These are phyloP conservation scores for Pleomassaria siparia DNA, from an alignment of 2,329 filamentous ascomycete genomes.

Conservation along the genomic window DNA sequence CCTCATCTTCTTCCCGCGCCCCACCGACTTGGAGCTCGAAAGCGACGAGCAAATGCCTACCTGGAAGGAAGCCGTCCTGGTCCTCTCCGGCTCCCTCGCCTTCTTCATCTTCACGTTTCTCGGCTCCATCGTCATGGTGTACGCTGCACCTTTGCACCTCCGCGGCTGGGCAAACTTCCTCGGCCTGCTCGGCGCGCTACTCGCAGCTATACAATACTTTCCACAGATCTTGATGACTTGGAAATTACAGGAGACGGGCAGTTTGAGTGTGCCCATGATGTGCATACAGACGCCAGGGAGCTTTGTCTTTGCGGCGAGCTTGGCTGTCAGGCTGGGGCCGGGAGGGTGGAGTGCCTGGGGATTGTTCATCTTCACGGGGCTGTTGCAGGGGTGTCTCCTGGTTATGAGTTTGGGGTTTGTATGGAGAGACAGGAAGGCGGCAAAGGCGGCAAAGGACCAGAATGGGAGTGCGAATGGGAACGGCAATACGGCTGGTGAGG, in stretches of 20 bases:
- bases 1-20: conserved; percentile 77
- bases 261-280: conserved; percentile 96
- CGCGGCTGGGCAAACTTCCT: conserved; percentile 82
- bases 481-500: not conserved
- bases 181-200: conserved; percentile 73
- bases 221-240: conserved; percentile 95
- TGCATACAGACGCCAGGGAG: conserved; percentile 94
- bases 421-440: conserved; percentile 47
- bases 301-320: conserved; percentile 82
- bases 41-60: conserved; percentile 46
- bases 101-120: conserved; percentile 75
- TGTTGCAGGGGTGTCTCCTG: conserved; percentile 79
- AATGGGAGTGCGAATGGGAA: conserved; percentile 7
- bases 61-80: conserved; percentile 76
- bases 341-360: conserved; percentile 96
- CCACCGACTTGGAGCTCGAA: conserved; percentile 25
- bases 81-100: conserved; percentile 71
- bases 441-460: conserved; percentile 16
- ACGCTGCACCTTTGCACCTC: conserved; percentile 64
- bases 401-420: conserved; percentile 80
- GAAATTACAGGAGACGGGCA: conserved; percentile 80
- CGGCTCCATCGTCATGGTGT: conserved; percentile 64
- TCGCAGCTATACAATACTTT: conserved; percentile 88
- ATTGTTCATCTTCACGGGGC: conserved; percentile 82
- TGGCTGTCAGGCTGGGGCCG: conserved; percentile 76